phyloP scores from a whole-genome alignment of 345 rosid genomes.

The Bruguiera sexangula region DNA sequence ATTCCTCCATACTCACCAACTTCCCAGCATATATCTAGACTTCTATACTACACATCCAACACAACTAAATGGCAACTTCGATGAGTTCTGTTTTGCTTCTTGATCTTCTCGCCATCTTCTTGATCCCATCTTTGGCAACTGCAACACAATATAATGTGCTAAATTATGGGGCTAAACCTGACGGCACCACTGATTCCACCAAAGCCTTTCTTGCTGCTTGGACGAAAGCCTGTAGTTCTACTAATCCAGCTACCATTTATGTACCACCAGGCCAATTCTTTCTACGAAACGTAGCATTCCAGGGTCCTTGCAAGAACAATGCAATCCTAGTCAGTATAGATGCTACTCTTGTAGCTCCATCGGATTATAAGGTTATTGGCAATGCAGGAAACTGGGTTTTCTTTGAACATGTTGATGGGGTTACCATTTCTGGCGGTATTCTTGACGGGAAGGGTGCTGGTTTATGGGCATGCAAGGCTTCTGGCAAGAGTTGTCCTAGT shows the following conservation, averaged over 20 bases:
- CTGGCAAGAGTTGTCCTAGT: conserved; percentile 52
- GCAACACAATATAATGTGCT: conserved; percentile 10
- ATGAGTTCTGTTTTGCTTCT: background rate
- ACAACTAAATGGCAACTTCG: background rate
- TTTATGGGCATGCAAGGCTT: conserved; percentile 63
- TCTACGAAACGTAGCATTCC: conserved; percentile 35
- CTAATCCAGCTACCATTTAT: conserved; percentile 41
- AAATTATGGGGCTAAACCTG: conserved; percentile 47
- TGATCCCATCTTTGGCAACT: conserved; percentile 1
- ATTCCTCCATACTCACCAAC: background rate
- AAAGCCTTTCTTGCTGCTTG: conserved; percentile 53
- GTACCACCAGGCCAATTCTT: conserved; percentile 56
- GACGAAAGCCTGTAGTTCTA: conserved; percentile 51
- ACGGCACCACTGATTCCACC: conserved; percentile 54
- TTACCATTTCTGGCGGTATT: conserved; percentile 54
- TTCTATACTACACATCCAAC: too few species aligned
- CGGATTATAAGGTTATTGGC: conserved; percentile 42
- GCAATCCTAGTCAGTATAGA: conserved; percentile 43
- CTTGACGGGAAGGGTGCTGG: conserved; percentile 60
- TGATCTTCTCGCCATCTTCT: background rate
- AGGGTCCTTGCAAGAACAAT: conserved; percentile 56
- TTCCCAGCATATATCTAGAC: background rate
- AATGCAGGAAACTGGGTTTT: conserved; percentile 46
- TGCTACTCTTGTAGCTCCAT: conserved; percentile 70
- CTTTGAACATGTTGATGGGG: conserved; percentile 42